Conservation (phyloP, 2,329 filamentous ascomycete genomes). For the Stagonosporopsis cucurbitacearum region DNA sequence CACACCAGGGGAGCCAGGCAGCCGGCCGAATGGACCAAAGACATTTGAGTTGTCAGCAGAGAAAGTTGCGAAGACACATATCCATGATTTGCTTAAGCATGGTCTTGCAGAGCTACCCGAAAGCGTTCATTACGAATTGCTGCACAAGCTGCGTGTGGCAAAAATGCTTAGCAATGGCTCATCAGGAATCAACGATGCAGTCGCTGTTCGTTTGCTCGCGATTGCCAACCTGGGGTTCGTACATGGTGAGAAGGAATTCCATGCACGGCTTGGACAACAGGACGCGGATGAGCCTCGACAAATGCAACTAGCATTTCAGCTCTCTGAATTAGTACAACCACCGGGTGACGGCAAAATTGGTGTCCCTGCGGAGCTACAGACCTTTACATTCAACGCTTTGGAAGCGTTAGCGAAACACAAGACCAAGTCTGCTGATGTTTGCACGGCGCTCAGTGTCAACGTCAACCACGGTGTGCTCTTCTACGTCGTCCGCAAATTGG, state of each 20-base stretch:
- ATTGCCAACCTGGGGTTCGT: constrained; percentile 93
- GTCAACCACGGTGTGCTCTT: constrained; percentile 96
- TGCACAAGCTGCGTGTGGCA: constrained; percentile 83
- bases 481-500: constrained; percentile 89
- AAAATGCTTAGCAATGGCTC: constrained; percentile 74
- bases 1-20: constrained; percentile 44
- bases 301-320: constrained; percentile 88
- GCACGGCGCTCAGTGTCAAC: constrained; percentile 89
- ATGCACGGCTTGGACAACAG: constrained; percentile 83
- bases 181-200: constrained; percentile 73
- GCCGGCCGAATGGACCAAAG: constrained; percentile 43
- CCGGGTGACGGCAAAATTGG: constrained; percentile 70
- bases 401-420: constrained; percentile 86
- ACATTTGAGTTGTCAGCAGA: constrained; percentile 67
- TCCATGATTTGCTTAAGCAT: constrained; percentile 52
- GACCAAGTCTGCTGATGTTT: constrained; percentile 78
- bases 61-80: constrained; percentile 51
- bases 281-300: constrained; percentile 89
- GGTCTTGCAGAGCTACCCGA: constrained; percentile 68
- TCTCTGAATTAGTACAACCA: constrained; percentile 89
- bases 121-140: constrained; percentile 79
- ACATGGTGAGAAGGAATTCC: constrained; percentile 79
- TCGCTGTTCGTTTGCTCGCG: constrained; percentile 82
- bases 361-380: constrained; percentile 79
- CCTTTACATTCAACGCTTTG: constrained; percentile 78